These are phyloP conservation scores for Trichoderma sp. DNA, from an alignment of 2,329 filamentous ascomycete genomes.

Conservation along the genomic window DNA sequence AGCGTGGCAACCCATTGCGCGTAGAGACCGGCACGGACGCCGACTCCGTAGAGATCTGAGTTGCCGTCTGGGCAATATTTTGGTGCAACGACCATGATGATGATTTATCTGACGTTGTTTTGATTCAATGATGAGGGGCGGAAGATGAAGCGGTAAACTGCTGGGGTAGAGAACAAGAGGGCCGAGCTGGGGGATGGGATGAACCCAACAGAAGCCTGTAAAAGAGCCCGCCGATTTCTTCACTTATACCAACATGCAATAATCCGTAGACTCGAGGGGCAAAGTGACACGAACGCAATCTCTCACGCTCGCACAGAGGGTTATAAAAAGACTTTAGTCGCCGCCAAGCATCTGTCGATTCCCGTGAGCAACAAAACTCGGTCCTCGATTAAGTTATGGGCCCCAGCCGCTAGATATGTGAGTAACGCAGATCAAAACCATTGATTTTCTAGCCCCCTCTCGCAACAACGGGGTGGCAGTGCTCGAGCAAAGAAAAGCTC, in stretches of 20 bases:
- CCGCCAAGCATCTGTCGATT: neutral
- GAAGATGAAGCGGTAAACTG: neutral
- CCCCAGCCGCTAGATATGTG: conserved; percentile 18
- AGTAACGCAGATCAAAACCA: neutral
- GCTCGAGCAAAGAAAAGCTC: neutral
- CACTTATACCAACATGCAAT: neutral
- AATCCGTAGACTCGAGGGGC: neutral
- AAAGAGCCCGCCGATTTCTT: neutral
- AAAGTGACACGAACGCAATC: neutral
- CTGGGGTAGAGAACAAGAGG: neutral
- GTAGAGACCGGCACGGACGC: conserved; percentile 30
- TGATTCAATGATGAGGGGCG: neutral
- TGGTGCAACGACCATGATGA: neutral
- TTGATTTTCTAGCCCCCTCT: neutral
- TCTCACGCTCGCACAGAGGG: neutral
- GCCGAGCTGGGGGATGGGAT: neutral
- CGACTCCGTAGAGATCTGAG: conserved; percentile 31
- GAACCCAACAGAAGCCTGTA: neutral
- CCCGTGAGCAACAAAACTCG: neutral
- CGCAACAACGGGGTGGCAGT: neutral
- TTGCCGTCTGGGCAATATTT: conserved; percentile 22
- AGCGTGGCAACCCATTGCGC: conserved; percentile 28
- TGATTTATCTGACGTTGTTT: neutral
- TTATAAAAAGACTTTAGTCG: neutral
- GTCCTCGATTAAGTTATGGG: conserved; percentile 12